phyloP scores from a whole-genome alignment of 495 filamentous ascomycete species.

The Pyrenopolyporus hunteri region DNA sequence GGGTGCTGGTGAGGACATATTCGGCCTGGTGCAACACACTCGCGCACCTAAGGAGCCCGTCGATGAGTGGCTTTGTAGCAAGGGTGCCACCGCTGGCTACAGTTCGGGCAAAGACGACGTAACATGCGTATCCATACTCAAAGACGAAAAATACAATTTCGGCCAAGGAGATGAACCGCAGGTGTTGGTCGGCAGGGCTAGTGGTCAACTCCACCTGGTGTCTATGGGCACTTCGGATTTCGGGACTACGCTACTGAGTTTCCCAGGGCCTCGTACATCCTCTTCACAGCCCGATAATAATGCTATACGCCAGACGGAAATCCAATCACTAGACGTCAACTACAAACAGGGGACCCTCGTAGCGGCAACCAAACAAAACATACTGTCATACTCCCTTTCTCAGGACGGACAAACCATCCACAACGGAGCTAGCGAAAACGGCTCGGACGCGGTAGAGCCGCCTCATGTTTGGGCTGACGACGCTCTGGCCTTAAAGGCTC shows the following conservation, averaged over 20 bases:
- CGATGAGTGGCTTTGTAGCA: constrained; percentile 40
- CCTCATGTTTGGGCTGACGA: constrained; percentile 14
- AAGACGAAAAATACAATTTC: constrained; percentile 15
- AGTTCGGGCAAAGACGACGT: constrained; percentile 49
- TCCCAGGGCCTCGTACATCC: constrained; percentile 17
- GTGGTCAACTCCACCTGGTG: constrained; percentile 48
- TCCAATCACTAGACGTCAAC: constrained; percentile 48
- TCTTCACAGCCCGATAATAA: neutral
- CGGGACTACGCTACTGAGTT: constrained; percentile 41
- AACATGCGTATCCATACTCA: constrained; percentile 45
- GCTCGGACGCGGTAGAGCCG: neutral
- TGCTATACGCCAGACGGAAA: constrained; percentile 31
- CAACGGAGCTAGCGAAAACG: neutral
- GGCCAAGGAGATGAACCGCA: constrained; percentile 31
- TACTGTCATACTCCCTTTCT: constrained; percentile 41
- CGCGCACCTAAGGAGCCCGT: constrained; percentile 8
- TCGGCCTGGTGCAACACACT: constrained; percentile 43
- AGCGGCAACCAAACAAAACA: constrained; percentile 38
- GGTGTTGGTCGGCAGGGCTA: constrained; percentile 51
- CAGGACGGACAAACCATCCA: neutral
- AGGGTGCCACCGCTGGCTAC: constrained; percentile 40
- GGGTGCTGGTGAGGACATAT: constrained; percentile 54
- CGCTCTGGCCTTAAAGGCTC: constrained; percentile 16
- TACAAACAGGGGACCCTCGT: constrained; percentile 25
- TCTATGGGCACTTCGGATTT: constrained; percentile 45